Base-by-base conservation (phyloP, 1,284 basidiomycete species). In the Ustilago esculenta region DNA sequence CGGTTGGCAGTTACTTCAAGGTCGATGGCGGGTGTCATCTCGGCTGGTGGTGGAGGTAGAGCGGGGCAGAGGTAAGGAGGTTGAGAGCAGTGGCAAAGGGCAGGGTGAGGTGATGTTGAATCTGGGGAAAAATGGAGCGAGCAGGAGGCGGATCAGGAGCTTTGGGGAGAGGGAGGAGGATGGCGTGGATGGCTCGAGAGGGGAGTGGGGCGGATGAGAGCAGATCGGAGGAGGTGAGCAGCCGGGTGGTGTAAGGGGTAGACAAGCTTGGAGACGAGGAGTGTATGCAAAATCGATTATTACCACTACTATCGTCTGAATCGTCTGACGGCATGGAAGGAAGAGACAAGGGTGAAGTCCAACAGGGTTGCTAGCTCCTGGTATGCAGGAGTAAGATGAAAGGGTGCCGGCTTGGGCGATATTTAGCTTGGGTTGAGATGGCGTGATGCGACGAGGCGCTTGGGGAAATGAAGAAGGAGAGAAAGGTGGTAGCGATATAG, bases 281-380 rank as follows among this genome's bases (percentile, higher is more conserved):
- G 42, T 32, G 48, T 61, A 55, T 59, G 46, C 34, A 54, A 36
- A 25, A 50, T 20, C 57, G 33, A 63, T 57, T 67, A 72, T 72
- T 72, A 67, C 69, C 63, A 63, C 69, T 72, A 66, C 53, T 72
- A 67, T 72, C 69, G 69, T 72, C 69, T 48, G 69, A 72, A 55
- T 72, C 69, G 58, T 72, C 69, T 72, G 64, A 72, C 43, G 69
- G 69, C 69, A 72, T 72, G 64, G 63, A 66, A 72, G 64, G 54
- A 52, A 60, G 63, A 47, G 57, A 45, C 24, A 34, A 30, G 50
- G 63, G 41, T 42, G 53, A 59, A 25, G 57, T 66, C 40, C 48
- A 63, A 67, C 63, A 71, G 63, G 68, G 51, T 71, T 53, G 68
- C 63, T 60, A 55, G 52, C 67, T 70, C 67, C 67, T 69, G 56